Evolutionary conservation across 1,284 basidiomycete species (phyloP), one percentile per base, ranked within the genome.

Genomic region (Cutaneotrichosporon spelunceum): DNA sequence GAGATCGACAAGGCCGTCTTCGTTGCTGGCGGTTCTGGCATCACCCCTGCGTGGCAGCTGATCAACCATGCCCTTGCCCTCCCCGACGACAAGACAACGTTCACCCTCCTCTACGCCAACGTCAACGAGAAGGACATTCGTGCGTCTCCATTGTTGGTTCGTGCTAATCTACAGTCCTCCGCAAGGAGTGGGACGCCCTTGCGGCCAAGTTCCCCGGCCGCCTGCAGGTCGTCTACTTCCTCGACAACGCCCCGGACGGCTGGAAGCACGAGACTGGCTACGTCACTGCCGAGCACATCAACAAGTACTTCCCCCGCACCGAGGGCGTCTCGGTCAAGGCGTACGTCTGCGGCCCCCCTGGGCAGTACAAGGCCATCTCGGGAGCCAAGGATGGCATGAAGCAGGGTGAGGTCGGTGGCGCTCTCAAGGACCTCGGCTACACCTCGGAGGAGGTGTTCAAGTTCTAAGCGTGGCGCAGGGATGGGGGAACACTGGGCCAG

Each of bases 11-110:
- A 91, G 69, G 88, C 96, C 63, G 89, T 88, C 42, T 83, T 95
- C 73, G 90, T 98, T 70, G 91, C 91, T 48, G 95, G 95, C 48
- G 81, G 81, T 33, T 76, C 74, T 56, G 81, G 81, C 64, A 72
- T 74, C 63, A 83, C 82, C 16, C 82, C 82, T 26, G 81, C 82
- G 71, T 82, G 79, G 69, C 82, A 83, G 70, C 72, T 94, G 70
- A 77, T 93, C 62, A 82, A 81, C 53, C 85, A 93, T 77, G 88
- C 90, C 5, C 84, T 94, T 59, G 57, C 65, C 42, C 54, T 78
- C n/a, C 72, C 82, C 2, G 86, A 89, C 69, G 97, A 99, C 86
- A 93, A 89, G 82, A 98, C 96, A 67, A 93, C 94, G 76, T 95
- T 91, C 80, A 96, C 89, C 55, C 83, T 98, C 60, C 81, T 99